Base-by-base conservation (phyloP, 1,139 yeast genomes). In the Hanseniaspora sp. region DNA sequence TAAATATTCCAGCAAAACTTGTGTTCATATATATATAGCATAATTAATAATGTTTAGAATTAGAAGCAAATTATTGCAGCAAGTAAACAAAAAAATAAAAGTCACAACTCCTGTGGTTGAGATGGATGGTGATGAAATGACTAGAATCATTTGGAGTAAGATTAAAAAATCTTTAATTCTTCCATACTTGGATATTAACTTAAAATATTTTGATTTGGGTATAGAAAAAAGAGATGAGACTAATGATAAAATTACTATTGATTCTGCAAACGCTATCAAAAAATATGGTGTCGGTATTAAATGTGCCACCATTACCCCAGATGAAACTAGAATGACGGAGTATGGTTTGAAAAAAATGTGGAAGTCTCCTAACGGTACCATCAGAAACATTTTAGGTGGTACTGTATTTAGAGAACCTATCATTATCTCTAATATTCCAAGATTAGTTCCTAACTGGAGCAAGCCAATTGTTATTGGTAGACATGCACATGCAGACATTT, bases 241-340 rank as follows among this genome's bases (percentile, higher is more conserved):
- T 37, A 72, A 81, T 58, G 94, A 84, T 66, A 73, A 82, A 67
- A 80, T 84, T 60, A 84, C 94, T 23, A 63, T 75, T 37, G 92
- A 84, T 58, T 83, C 90, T 30, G 94, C 92, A 18, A 71, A 80
- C 56, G 92, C 92, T 46, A 84, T 83, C 59, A 74, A 79, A 66
- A 71, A 83, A 66, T 80, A 80, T 63, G 90, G 90, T 58, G 94
- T 84, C 44, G 94, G 90, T 56, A 79, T 84, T 60, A 84, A 84
- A 69, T 84, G 94, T 76, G 94, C 94, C 57, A 84, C 94, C 46
- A 84, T 84, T 62, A 84, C 94, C 1, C 94, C 94, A 1, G 94
- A 84, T 67, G 94, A 84, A 68, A 82, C 80, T 43, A 77, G 94
- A 70, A 92, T 84, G 48, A 74, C 80, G 64, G 94, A 84, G 66